These are phyloP conservation scores for Phoma sp. DNA, from an alignment of 2,329 filamentous ascomycete genomes.

Conservation along the genomic window DNA sequence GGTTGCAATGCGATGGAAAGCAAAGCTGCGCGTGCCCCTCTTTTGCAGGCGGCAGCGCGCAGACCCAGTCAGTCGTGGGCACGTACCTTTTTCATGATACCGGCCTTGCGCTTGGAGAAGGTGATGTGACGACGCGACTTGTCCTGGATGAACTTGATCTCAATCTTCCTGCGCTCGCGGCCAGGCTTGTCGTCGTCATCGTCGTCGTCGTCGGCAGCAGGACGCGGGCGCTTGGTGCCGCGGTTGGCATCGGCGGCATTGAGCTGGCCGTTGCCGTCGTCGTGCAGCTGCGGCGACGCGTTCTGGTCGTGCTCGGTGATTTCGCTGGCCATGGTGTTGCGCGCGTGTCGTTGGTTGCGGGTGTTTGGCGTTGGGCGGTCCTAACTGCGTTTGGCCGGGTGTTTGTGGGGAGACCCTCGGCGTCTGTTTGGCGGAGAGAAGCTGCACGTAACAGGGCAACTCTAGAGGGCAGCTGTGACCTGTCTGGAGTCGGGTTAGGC, in stretches of 20 bases:
- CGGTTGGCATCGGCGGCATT: conserved; percentile 70
- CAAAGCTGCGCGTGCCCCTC: background rate
- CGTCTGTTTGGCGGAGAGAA: conserved; percentile 24
- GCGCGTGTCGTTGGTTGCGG: conserved; percentile 36
- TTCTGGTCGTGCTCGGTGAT: conserved; percentile 60
- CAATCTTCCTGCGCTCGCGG: conserved; percentile 98
- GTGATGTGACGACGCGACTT: conserved; percentile 99
- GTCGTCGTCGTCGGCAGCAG: conserved; percentile 87
- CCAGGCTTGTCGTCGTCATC: conserved; percentile 98
- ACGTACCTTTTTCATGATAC: conserved; percentile 99
- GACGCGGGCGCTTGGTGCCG: conserved; percentile 87
- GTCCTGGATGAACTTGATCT: conserved; percentile 99
- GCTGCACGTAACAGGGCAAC: conserved; percentile 37
- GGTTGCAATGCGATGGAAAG: background rate
- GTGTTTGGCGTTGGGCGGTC: conserved; percentile 45
- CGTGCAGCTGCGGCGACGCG: conserved; percentile 57
- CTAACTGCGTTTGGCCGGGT: conserved; percentile 49
- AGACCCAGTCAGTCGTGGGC: background rate
- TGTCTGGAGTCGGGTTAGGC: conserved; percentile 39
- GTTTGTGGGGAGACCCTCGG: conserved; percentile 43
- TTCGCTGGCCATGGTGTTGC: conserved; percentile 51
- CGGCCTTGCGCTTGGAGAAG: conserved; percentile 99
- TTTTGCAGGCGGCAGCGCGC: conserved; percentile 3
- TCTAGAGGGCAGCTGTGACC: conserved; percentile 23
- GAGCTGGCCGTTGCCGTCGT: conserved; percentile 58